These are phyloP conservation scores for Fusarium sp. DNA, from an alignment of 2,329 filamentous ascomycete genomes.

Conservation along the genomic window DNA sequence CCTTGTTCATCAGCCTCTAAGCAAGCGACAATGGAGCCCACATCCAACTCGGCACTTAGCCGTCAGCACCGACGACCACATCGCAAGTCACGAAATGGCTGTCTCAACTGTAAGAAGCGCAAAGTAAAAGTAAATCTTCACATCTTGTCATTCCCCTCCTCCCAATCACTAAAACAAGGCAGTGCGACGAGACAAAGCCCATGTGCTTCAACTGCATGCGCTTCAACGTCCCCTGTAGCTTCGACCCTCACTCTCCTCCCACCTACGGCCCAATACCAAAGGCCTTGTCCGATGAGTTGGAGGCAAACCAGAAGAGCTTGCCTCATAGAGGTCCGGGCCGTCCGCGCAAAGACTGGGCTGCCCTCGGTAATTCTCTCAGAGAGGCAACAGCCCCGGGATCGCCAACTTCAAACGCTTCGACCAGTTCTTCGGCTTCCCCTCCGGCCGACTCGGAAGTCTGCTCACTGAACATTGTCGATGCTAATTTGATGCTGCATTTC, in stretches of 20 bases:
- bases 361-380: not conserved
- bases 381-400: not conserved
- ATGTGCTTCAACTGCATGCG: constrained; percentile 7
- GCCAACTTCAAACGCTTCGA: not conserved
- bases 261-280: not conserved
- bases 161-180: not conserved
- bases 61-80: not conserved
- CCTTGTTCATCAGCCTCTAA: not conserved
- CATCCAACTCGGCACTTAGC: not conserved
- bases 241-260: not conserved
- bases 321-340: not conserved
- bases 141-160: not conserved
- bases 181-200: constrained; percentile 9
- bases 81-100: constrained; percentile 8
- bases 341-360: constrained; percentile 2
- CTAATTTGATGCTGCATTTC: not conserved
- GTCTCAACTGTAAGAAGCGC: constrained; percentile 4
- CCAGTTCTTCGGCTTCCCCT: not conserved
- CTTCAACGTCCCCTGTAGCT: not conserved
- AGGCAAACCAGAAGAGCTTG: not conserved
- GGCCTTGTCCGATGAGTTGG: not conserved
- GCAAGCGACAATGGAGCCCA: not conserved
- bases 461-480: not conserved
- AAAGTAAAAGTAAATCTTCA: not conserved
- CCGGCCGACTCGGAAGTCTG: not conserved